phyloP scores from a whole-genome alignment of 2,329 filamentous ascomycete species.

The Chrysoporthe puriensis region DNA sequence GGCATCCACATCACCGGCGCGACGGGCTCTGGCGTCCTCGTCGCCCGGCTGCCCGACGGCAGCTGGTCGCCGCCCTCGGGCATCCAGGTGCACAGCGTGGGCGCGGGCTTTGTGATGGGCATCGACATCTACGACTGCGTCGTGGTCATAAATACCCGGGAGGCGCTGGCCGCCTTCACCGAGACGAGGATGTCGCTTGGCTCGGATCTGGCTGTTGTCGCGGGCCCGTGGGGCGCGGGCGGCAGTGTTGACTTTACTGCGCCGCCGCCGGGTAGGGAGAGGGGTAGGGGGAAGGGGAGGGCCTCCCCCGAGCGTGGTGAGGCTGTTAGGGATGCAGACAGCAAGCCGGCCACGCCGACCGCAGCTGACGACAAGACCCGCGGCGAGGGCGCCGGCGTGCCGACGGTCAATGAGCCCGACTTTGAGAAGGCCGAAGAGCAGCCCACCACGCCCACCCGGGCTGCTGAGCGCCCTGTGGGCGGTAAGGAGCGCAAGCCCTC shows the following conservation, averaged over 20 bases:
- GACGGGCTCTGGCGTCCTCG: constrained; percentile 67
- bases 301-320: background rate
- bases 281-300: constrained; percentile 25
- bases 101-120: constrained; percentile 78
- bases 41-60: constrained; percentile 65
- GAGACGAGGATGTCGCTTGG: constrained; percentile 76
- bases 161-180: constrained; percentile 78
- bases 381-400: constrained; percentile 31
- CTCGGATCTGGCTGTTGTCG: constrained; percentile 76
- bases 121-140: constrained; percentile 91
- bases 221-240: constrained; percentile 71
- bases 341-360: constrained; percentile 13
- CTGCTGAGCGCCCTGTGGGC: constrained; percentile 18
- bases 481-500: constrained; percentile 33
- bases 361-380: constrained; percentile 17
- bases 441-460: background rate
- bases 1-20: constrained; percentile 69
- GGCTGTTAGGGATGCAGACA: constrained; percentile 19
- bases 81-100: constrained; percentile 79
- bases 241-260: constrained; percentile 67
- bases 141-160: constrained; percentile 78
- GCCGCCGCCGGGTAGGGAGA: constrained; percentile 30
- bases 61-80: constrained; percentile 81
- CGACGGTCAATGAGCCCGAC: constrained; percentile 51
- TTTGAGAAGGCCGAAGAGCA: constrained; percentile 44